Base-by-base conservation (phyloP, 2,329 filamentous ascomycete species). In the Endoconidiophora laricicola region DNA sequence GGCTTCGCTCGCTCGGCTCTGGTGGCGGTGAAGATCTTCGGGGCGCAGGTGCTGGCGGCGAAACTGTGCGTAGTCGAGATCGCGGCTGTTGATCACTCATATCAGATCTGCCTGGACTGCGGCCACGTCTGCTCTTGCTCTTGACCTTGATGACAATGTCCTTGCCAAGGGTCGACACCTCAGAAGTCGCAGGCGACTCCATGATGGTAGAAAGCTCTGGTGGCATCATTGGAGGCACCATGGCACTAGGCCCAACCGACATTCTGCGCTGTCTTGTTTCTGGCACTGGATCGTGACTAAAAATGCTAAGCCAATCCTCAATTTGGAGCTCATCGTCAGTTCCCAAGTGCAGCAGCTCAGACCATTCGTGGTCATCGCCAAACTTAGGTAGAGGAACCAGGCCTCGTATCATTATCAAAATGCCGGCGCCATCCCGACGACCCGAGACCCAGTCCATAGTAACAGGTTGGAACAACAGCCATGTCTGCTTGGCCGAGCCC, bases 391-490 rank as follows among this genome's bases (percentile, higher is more conserved):
- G 29, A 6, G 24, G 16, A 22, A 49, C 24, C 6, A 41, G 47
- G 10, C 86, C 87, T 52, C 86, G 79, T 49, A 95, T 73, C 88
- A 96, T 95, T 53, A 94, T 68, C 6, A 94, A 73, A 54, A 96
- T 73, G 56, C 93, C 81, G 24, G 78, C 74, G 48, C 74, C 70
- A 10, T 87, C 87, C 53, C 73, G 78, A 38, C 90, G 79, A 46
- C 87, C 86, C 10, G 91, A 96, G 18, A 94, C 73, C 54, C 77
- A 73, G 36, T 73, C 70, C 55, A 78, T 72, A 16, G 80, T 72
- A n/a, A 95, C 72, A 1, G 91, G 90, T n/a, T 88, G 83, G 59
- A 98, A 94, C 0, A 98, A 72, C 3, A 98, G 73, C 79, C 86
- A 96, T 24, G 71, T 69, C 48, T 79, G 77, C 12, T 82, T 79